Conservation (phyloP, 2,329 filamentous ascomycete species). For the Stagonosporopsis tanaceti region DNA sequence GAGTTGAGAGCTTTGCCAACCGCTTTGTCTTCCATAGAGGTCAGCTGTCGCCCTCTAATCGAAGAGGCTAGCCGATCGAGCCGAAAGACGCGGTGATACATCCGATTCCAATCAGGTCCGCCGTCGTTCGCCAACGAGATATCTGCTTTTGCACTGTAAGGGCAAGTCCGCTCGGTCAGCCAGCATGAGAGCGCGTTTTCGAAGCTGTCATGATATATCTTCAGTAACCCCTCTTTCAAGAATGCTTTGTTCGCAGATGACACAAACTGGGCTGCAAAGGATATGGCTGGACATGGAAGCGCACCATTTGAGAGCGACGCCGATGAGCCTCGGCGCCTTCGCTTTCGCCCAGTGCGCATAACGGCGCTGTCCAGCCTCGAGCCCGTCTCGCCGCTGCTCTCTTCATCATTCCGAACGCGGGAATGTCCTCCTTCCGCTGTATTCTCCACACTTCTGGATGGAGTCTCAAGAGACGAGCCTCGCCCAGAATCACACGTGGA, state of each 20-base stretch:
- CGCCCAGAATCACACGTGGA: slow-evolving; percentile 35
- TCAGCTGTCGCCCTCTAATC: slow-evolving; percentile 53
- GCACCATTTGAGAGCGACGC: slow-evolving; percentile 29
- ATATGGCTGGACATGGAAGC: slow-evolving; percentile 30
- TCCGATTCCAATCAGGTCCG: slow-evolving; percentile 58
- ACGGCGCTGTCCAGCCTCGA: slow-evolving; percentile 19
- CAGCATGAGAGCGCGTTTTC: slow-evolving; percentile 64
- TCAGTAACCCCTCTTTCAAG: slow-evolving; percentile 56
- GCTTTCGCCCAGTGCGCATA: slow-evolving; percentile 30
- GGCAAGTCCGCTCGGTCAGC: slow-evolving; percentile 63
- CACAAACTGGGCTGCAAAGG: slow-evolving; percentile 40
- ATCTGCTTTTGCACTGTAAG: slow-evolving; percentile 52
- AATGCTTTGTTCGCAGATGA: slow-evolving; percentile 49
- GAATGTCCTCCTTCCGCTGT: slow-evolving; percentile 8
- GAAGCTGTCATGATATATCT: slow-evolving; percentile 63
- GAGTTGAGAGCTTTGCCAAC: slow-evolving; percentile 58
- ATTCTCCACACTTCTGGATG: slow-evolving; percentile 29
- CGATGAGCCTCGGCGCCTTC: slow-evolving; percentile 36
- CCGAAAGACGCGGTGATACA: slow-evolving; percentile 59
- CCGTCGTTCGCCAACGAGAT: slow-evolving; percentile 42
- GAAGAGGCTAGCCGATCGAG: slow-evolving; percentile 57
- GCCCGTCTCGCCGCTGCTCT: slow-evolving; percentile 1
- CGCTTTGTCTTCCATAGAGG: slow-evolving; percentile 53
- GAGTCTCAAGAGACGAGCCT: slow-evolving; percentile 37
- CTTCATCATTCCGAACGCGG: not conserved